These are phyloP conservation scores for Alternaria longipes DNA, from an alignment of 2,329 filamentous ascomycete species.

Conservation along the genomic window DNA sequence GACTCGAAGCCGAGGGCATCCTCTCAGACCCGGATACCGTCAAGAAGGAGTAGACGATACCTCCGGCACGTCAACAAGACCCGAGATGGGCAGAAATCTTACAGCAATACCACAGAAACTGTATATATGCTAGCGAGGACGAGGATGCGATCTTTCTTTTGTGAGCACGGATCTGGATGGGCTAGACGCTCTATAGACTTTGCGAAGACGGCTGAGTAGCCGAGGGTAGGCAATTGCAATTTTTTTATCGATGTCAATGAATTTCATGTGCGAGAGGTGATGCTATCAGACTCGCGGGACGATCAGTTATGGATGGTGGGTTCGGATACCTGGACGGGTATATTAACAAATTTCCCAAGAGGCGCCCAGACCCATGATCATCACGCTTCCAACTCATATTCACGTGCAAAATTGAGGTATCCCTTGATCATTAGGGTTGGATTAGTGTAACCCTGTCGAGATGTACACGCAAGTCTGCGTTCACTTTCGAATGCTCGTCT, in stretches of 20 bases:
- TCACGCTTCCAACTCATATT: not conserved
- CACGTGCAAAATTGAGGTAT: not conserved
- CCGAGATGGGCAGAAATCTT: not conserved
- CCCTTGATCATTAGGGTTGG: no score
- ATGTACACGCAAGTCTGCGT: no score
- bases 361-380: not conserved
- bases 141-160: constrained; percentile 14
- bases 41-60: constrained; percentile 52
- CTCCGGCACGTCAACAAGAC: not conserved
- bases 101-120: constrained; percentile 13
- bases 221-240: constrained; percentile 15
- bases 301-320: not conserved
- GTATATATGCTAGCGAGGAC: constrained; percentile 15
- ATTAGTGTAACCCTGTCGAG: no score
- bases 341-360: not conserved
- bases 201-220: constrained; percentile 5
- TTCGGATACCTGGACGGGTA: no score
- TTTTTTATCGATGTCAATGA: not conserved
- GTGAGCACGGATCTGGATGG: constrained; percentile 18
- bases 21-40: constrained; percentile 75
- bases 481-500: no score
- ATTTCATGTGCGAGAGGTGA: not conserved
- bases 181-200: constrained; percentile 19
- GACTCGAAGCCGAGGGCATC: constrained; percentile 95
- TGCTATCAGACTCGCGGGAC: not conserved